Conservation (phyloP, 805 yeast species). For the Metschnikowia sp. region DNA sequence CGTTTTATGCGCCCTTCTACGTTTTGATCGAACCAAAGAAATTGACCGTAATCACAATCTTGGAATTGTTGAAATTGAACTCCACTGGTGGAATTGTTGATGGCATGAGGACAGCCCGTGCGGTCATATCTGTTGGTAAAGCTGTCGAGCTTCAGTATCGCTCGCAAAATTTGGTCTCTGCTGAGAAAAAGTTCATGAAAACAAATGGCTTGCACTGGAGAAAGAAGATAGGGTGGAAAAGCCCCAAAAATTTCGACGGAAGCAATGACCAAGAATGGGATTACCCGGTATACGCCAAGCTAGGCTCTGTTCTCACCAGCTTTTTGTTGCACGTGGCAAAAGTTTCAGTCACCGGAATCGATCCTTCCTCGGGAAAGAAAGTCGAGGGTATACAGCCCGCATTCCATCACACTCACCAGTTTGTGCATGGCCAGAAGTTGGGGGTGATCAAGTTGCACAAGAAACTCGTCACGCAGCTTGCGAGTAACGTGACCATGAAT, state of each 20-base stretch:
- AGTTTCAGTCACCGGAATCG: conserved; percentile 72
- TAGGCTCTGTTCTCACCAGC: conserved; percentile 79
- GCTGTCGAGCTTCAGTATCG: conserved; percentile 83
- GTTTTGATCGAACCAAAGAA: conserved; percentile 72
- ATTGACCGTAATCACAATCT: conserved; percentile 76
- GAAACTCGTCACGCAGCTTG: conserved; percentile 59
- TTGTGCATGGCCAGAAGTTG: conserved; percentile 68
- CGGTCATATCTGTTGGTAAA: conserved; percentile 75
- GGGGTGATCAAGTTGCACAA: conserved; percentile 82
- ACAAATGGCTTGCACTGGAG: conserved; percentile 48
- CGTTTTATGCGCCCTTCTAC: conserved; percentile 74
- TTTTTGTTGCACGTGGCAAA: conserved; percentile 78
- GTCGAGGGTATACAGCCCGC: conserved; percentile 85
- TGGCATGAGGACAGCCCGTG: conserved; percentile 82
- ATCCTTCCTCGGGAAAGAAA: conserved; percentile 68
- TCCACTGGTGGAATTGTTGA: conserved; percentile 73
- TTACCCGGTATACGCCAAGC: conserved; percentile 45
- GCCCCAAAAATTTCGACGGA: conserved; percentile 4
- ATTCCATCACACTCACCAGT: conserved; percentile 83
- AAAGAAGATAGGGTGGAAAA: conserved; percentile 34
- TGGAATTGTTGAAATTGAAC: conserved; percentile 73
- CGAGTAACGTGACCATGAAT: conserved; percentile 60
- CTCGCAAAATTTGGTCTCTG: conserved; percentile 58
- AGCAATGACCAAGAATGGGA: conserved; percentile 22
- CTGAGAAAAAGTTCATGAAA: conserved; percentile 51